Evolutionary conservation across 345 rosid genomes (phyloP).

Genomic region (Anacardium occidentale): DNA sequence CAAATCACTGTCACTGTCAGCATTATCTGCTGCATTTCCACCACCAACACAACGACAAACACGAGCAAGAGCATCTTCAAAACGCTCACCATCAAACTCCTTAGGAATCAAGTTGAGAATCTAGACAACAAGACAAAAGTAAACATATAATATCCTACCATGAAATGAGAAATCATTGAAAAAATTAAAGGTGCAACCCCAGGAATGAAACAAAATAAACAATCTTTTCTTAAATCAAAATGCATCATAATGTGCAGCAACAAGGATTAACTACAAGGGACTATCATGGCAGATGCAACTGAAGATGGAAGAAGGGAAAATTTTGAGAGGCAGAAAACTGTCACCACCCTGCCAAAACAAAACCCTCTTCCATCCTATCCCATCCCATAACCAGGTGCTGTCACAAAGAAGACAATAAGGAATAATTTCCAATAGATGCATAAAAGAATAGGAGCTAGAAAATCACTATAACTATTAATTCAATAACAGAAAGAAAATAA

Average conservation of each 20-base stretch:
- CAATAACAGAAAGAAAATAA: too few relatives aligned
- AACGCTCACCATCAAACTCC: conserved; percentile 75
- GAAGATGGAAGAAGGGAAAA: background rate
- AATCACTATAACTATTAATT: background rate
- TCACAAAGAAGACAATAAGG: background rate
- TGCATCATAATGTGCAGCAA: background rate
- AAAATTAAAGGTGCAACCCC: conserved; percentile 4
- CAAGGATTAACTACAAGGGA: background rate
- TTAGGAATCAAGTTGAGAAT: conserved; percentile 77
- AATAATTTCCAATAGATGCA: background rate
- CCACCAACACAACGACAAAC: conserved; percentile 93
- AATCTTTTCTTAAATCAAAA: background rate
- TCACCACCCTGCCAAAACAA: background rate
- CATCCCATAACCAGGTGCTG: background rate
- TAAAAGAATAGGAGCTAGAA: background rate
- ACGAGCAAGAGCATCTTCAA: conserved; percentile 89
- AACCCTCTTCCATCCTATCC: background rate
- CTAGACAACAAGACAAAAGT: conserved; percentile 35
- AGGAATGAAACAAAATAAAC: background rate
- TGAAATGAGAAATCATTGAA: background rate
- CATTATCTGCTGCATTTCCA: conserved; percentile 72
- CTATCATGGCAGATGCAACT: background rate
- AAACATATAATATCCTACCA: background rate
- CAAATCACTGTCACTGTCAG: conserved; percentile 92
- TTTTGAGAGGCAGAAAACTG: background rate